phyloP scores from a whole-genome alignment of 1,284 basidiomycete genomes.

The Ustilago sp. region DNA sequence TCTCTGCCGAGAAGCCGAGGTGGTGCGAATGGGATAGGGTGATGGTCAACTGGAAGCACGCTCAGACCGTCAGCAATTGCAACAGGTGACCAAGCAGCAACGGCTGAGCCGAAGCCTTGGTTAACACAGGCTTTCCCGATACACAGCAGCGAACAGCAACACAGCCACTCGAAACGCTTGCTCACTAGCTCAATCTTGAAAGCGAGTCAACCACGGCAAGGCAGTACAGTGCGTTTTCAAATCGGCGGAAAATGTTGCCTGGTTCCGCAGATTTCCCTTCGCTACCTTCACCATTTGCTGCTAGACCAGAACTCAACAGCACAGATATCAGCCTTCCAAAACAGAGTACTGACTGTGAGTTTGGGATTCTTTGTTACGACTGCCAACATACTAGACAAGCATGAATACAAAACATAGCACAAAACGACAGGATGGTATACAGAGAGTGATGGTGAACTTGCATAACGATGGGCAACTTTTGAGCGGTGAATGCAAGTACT shows the following conservation, averaged over 20 bases:
- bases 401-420: constrained; percentile 4
- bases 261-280: background rate
- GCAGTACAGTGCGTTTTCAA: background rate
- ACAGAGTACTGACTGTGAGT: no score
- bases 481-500: constrained; percentile 4
- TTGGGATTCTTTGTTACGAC: background rate
- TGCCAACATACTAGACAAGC: constrained; percentile 8
- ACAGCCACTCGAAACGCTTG: background rate
- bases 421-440: background rate
- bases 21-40: background rate
- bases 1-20: background rate
- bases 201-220: background rate
- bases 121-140: background rate
- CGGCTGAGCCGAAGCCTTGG: background rate
- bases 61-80: background rate
- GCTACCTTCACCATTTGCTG: background rate
- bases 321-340: background rate
- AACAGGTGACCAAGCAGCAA: constrained; percentile 6
- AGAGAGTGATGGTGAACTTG: background rate
- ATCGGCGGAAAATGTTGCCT: background rate
- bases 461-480: background rate
- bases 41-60: background rate
- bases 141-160: constrained; percentile 3
- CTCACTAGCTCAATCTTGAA: background rate
- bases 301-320: background rate